These are phyloP conservation scores for Ricinus communis DNA, from an alignment of 345 rosid species.

Conservation along the genomic window DNA sequence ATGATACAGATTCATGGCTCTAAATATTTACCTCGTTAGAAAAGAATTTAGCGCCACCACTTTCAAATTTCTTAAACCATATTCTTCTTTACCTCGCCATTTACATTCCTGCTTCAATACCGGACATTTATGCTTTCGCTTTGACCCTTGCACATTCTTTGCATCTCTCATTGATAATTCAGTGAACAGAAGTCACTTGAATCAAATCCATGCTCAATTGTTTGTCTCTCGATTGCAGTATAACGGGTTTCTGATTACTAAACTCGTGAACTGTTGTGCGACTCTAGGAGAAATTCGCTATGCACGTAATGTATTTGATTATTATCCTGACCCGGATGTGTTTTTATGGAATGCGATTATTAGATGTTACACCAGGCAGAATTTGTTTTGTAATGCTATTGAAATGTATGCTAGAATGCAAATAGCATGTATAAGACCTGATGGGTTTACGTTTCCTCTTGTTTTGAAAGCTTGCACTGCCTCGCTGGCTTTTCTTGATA, in stretches of 20 bases:
- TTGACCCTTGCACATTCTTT: conserved; percentile 38
- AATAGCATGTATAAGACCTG: conserved; percentile 44
- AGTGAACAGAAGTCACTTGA: conserved; percentile 32
- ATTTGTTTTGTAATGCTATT: conserved; percentile 41
- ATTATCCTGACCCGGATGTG: conserved; percentile 51
- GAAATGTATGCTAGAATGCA: conserved; percentile 55
- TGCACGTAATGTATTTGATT: conserved; percentile 63
- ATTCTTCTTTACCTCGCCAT: conserved; percentile 11
- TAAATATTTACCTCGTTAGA: neutral
- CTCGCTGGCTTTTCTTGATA: conserved; percentile 33
- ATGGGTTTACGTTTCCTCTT: conserved; percentile 53
- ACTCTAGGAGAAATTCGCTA: conserved; percentile 41
- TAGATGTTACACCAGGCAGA: conserved; percentile 50
- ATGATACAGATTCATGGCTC: conserved; percentile 7
- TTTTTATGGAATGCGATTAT: conserved; percentile 64
- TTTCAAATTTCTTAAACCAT: conserved; percentile 12
- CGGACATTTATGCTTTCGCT: neutral
- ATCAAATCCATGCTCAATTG: conserved; percentile 53
- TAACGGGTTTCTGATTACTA: conserved; percentile 51
- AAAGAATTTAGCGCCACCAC: conserved; percentile 14
- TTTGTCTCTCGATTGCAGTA: conserved; percentile 38
- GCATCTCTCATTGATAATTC: conserved; percentile 47
- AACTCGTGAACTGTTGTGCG: conserved; percentile 34
- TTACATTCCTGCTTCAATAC: neutral
- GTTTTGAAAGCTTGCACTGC: conserved; percentile 62